Conservation (phyloP, 805 yeast species). For the Wickerhamomyces xylosicus region DNA sequence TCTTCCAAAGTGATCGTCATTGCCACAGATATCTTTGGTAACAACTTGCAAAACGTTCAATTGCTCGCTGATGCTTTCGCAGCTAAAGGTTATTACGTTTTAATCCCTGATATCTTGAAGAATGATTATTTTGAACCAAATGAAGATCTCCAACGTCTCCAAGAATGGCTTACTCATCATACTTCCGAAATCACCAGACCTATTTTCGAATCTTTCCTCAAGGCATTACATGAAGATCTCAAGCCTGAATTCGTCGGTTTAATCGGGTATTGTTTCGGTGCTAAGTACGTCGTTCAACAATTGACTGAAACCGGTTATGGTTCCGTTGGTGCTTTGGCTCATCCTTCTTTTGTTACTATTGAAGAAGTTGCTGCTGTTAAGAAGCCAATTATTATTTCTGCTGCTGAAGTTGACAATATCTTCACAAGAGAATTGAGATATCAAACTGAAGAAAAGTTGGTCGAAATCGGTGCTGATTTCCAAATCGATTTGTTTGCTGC, state of each 20-base stretch:
- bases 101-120: constrained; percentile 67
- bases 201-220: constrained; percentile 38
- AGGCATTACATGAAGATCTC: constrained; percentile 30
- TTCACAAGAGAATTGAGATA: constrained; percentile 59
- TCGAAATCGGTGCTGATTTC: constrained; percentile 42
- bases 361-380: constrained; percentile 55
- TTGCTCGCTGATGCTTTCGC: constrained; percentile 64
- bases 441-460: constrained; percentile 47
- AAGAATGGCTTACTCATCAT: constrained; percentile 48
- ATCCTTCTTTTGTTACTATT: constrained; percentile 64
- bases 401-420: constrained; percentile 59
- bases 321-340: constrained; percentile 67
- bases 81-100: constrained; percentile 48
- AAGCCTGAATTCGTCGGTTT: constrained; percentile 42
- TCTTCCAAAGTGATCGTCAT: constrained; percentile 45
- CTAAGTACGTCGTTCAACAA: constrained; percentile 51
- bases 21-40: constrained; percentile 63
- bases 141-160: constrained; percentile 13
- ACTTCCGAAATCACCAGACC: constrained; percentile 34
- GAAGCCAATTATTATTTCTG: constrained; percentile 48
- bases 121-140: constrained; percentile 31
- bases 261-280: constrained; percentile 83
- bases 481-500: constrained; percentile 54
- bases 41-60: constrained; percentile 41
- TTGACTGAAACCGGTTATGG: constrained; percentile 27